Conservation (phyloP, 768 basidiomycete genomes). For the Macrolepiota fuliginosa region DNA sequence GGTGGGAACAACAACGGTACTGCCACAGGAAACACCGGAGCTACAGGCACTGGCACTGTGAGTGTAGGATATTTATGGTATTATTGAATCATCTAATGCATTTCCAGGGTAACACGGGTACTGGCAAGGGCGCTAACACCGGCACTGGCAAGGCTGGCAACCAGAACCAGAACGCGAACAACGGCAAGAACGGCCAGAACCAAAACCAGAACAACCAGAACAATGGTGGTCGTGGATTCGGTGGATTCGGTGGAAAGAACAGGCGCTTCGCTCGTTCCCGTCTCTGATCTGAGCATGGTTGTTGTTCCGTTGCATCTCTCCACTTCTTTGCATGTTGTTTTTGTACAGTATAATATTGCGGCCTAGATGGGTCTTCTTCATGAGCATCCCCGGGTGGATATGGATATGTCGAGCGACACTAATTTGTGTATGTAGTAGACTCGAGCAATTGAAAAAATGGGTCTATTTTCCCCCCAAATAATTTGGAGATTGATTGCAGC, state of each 20-base stretch:
- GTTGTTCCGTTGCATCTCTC: background rate
- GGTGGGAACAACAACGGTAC: background rate
- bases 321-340: background rate
- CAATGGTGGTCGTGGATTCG: background rate
- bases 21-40: background rate
- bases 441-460: constrained; percentile 1
- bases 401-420: constrained; percentile 10
- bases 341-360: background rate
- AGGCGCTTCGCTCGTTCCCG: constrained; percentile 10
- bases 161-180: constrained; percentile 1
- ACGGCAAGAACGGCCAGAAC: background rate
- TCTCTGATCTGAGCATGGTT: constrained; percentile 5
- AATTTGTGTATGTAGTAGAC: constrained; percentile 13
- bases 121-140: background rate
- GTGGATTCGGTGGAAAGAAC: background rate
- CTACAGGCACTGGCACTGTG: constrained; percentile 6
- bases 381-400: background rate
- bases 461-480: background rate
- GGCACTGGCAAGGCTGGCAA: constrained; percentile 1
- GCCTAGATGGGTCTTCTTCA: constrained; percentile 1
- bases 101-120: constrained; percentile 2
- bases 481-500: background rate
- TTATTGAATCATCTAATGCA: background rate
- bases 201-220: constrained; percentile 1
- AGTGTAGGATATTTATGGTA: background rate